These are phyloP conservation scores for Amorphotheca resinae DNA, from an alignment of 495 filamentous ascomycete species.

Conservation along the genomic window DNA sequence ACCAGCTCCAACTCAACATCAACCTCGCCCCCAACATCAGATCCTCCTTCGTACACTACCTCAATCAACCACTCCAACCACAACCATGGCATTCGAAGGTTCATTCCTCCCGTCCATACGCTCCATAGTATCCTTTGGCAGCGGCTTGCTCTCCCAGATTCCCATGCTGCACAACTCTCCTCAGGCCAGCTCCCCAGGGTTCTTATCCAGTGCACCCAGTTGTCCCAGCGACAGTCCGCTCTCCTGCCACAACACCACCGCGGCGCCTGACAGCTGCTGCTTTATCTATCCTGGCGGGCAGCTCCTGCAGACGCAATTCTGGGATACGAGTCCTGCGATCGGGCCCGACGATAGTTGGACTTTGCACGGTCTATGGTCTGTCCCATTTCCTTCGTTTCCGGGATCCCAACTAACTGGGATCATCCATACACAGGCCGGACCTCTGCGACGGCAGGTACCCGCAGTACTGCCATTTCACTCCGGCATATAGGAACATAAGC, in stretches of 20 bases:
- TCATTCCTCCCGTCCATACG: no score
- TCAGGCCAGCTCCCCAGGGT: background rate
- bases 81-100: no score
- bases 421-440: conserved; percentile 51
- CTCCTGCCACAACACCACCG: conserved; percentile 35
- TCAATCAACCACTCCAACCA: no score
- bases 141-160: conserved; percentile 7
- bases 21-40: no score
- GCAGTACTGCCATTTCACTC: conserved; percentile 53
- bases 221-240: conserved; percentile 34
- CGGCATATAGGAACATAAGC: conserved; percentile 61
- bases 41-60: no score
- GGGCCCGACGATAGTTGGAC: conserved; percentile 73
- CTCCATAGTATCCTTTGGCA: conserved; percentile 5
- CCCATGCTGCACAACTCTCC: conserved; percentile 2
- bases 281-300: conserved; percentile 73
- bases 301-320: conserved; percentile 76
- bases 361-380: conserved; percentile 69
- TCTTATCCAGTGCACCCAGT: conserved; percentile 4
- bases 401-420: background rate
- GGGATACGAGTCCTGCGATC: conserved; percentile 61
- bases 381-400: background rate
- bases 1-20: no score
- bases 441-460: conserved; percentile 74
- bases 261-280: conserved; percentile 55